Conservation (phyloP, 805 yeast species). For the Metschnikowia cerradonensis region DNA sequence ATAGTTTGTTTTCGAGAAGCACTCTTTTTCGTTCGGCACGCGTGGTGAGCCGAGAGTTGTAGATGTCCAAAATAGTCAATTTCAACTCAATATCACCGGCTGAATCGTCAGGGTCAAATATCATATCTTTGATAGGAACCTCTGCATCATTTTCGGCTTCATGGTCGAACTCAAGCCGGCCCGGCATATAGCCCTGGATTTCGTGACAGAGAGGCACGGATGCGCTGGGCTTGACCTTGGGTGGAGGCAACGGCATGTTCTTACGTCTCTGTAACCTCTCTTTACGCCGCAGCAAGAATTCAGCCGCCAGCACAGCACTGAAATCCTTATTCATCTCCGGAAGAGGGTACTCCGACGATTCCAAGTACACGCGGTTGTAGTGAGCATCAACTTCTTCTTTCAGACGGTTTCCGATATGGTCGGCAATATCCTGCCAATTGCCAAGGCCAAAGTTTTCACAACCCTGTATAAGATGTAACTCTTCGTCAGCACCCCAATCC, state of each 20-base stretch:
- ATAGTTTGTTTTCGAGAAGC: conserved; percentile 66
- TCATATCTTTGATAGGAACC: conserved; percentile 88
- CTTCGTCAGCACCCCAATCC: conserved; percentile 99
- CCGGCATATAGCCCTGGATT: conserved; percentile 98
- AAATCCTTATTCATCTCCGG: conserved; percentile 81
- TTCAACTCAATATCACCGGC: conserved; percentile 87
- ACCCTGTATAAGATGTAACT: conserved; percentile 80
- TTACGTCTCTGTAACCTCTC: conserved; percentile 67
- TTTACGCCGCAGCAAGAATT: conserved; percentile 65
- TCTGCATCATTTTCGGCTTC: conserved; percentile 98
- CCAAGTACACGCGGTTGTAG: conserved; percentile 66
- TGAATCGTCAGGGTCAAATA: conserved; percentile 89
- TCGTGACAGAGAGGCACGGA: conserved; percentile 97
- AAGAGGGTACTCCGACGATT: conserved; percentile 74
- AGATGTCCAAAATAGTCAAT: conserved; percentile 80
- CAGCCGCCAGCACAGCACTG: conserved; percentile 54
- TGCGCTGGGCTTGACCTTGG: conserved; percentile 83
- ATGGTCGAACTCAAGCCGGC: conserved; percentile 91
- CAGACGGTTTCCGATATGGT: conserved; percentile 87
- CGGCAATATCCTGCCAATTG: conserved; percentile 97
- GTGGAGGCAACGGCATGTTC: conserved; percentile 71
- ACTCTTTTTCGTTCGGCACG: conserved; percentile 91
- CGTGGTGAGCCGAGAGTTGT: conserved; percentile 81
- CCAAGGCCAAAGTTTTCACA: conserved; percentile 90
- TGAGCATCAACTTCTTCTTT: conserved; percentile 90